Percentiles rank a stretch among this genome's conserved stretches.
Evolutionary conservation across 169 alveolate species (phyloP).

Genomic region (Eimeria maxima): DNA sequence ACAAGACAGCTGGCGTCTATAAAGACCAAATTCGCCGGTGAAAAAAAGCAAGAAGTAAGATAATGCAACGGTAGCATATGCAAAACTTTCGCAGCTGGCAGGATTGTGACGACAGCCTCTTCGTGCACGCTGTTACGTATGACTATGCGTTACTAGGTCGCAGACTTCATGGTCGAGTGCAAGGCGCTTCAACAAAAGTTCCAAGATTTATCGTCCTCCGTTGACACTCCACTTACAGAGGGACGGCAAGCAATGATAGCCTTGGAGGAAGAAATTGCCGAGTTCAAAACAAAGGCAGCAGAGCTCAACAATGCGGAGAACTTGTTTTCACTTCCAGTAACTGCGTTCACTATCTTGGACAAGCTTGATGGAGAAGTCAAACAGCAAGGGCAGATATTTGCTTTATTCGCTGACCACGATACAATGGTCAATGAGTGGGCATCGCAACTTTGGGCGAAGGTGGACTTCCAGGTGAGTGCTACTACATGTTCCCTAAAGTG

Average conservation of each 20-base stretch:
- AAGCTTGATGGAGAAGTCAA: slow-evolving; percentile 91
- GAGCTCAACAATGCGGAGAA: slow-evolving; percentile 94
- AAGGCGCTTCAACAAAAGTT: slow-evolving; percentile 66
- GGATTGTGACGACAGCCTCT: not conserved
- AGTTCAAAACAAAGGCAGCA: slow-evolving; percentile 88
- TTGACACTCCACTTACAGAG: slow-evolving; percentile 90
- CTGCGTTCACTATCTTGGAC: slow-evolving; percentile 93
- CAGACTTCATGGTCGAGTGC: slow-evolving; percentile 75
- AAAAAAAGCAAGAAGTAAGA: slow-evolving; percentile 75
- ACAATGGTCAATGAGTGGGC: slow-evolving; percentile 91
- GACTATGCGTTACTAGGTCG: slow-evolving; percentile 44
- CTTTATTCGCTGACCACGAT: slow-evolving; percentile 90
- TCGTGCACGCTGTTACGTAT: not conserved
- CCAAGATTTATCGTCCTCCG: slow-evolving; percentile 94
- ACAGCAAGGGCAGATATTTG: slow-evolving; percentile 89
- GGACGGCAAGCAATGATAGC: slow-evolving; percentile 91
- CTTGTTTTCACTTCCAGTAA: slow-evolving; percentile 94
- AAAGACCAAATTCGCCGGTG: slow-evolving; percentile 70
- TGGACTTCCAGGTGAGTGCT: slow-evolving; percentile 89
- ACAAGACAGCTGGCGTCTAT: slow-evolving; percentile 65
- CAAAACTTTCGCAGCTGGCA: not conserved
- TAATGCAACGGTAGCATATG: not conserved
- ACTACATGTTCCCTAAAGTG: not conserved
- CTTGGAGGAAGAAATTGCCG: slow-evolving; percentile 87
- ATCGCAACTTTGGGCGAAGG: slow-evolving; percentile 92